Evolutionary conservation across 2,329 filamentous ascomycete species (phyloP).

Genomic region (Incumbomyces delicatus): DNA sequence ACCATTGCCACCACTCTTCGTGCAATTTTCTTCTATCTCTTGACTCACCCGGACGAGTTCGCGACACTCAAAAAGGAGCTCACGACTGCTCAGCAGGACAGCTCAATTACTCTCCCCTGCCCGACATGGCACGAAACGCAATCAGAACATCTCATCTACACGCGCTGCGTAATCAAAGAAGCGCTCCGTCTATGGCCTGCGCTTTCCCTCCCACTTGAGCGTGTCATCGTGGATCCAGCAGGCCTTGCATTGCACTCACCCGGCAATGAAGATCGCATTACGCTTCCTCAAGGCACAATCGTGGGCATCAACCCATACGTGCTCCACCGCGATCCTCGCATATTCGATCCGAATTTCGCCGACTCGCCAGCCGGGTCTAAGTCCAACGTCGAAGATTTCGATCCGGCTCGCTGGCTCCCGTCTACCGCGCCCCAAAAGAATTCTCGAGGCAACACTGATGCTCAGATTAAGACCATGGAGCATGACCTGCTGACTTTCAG

Average conservation of each 20-base stretch:
- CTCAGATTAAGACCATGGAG: constrained; percentile 19
- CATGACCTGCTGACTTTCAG: constrained; percentile 20
- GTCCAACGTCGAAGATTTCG: constrained; percentile 18
- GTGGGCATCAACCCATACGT: constrained; percentile 27
- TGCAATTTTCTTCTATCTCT: constrained; percentile 63
- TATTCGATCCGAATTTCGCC: constrained; percentile 15
- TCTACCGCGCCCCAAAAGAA: not conserved
- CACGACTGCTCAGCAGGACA: constrained; percentile 13
- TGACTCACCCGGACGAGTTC: constrained; percentile 47
- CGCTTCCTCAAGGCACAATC: constrained; percentile 23
- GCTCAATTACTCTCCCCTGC: constrained; percentile 21
- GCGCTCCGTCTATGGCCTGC: constrained; percentile 29
- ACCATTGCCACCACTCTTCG: constrained; percentile 67
- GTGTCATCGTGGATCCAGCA: constrained; percentile 23
- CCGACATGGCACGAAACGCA: constrained; percentile 24
- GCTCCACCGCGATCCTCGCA: constrained; percentile 19
- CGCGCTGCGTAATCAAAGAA: constrained; percentile 29
- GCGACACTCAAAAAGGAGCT: constrained; percentile 24
- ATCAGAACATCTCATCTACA: constrained; percentile 24
- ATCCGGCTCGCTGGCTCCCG: constrained; percentile 25
- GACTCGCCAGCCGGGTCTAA: not conserved
- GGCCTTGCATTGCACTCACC: constrained; percentile 25
- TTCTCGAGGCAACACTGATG: constrained; percentile 4
- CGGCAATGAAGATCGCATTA: constrained; percentile 10
- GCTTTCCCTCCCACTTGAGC: constrained; percentile 26